Base-by-base conservation (phyloP, 345 rosid species). In the Angophora floribunda region DNA sequence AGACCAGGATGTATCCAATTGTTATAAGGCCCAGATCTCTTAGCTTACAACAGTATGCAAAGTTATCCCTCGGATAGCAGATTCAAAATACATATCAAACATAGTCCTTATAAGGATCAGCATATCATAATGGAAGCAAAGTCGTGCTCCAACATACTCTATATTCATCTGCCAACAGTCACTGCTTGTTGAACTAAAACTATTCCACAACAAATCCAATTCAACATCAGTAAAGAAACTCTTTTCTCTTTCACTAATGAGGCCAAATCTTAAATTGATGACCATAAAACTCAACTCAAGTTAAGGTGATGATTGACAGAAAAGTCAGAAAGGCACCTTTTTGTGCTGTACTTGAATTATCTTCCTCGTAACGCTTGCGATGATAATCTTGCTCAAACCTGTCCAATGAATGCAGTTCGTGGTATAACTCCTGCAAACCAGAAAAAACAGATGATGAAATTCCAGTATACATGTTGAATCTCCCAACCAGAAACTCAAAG, bases 401-500 rank as follows among this genome's bases (percentile, higher is more conserved):
- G 92, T 96, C 97, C 95, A 96, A 88, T 28, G 95, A 91, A 91
- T 95, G 98, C 88, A 94, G 92, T 91, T 96, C 98, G 85, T 95
- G 96, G 87, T 96, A 96, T 79, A 96, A 85, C 90, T 96, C 98
- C 98, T 96, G 91, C 89, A 85, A 52, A 86, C 84, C 84, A 75
- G 28, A 41, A 75, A 75, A 75, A 75, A 75, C 4, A 41, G 49
- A 21, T 41, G 49, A 75, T 75, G 84, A 75, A 75, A 75, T 75
- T 75, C 84, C 2, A 1, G 84, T 75, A 75, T 19, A 41, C 26
- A 21, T 19, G 11, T 75, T 75, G 84, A 75, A 75, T 41, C 82
- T 36, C 82, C 49, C 41, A 41, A 41, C 49, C 84, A 75, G 84
- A 75, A 75, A 75, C 84, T 75, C 7, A 6, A 75, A 41, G 49